phyloP scores from a whole-genome alignment of 345 rosid genomes.

The Lagerstroemia speciosa region DNA sequence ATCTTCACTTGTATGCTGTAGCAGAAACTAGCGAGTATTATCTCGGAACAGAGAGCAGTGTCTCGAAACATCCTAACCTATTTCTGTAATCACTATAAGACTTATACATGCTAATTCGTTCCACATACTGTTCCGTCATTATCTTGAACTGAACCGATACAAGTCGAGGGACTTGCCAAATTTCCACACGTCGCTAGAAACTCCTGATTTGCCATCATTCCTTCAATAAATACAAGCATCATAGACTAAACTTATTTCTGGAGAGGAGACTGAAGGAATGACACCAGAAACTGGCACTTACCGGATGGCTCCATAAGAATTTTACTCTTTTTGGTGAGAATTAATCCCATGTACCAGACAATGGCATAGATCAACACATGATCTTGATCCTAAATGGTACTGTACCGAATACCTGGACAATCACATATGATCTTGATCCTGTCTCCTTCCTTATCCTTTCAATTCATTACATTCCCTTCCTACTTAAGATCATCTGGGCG shows the following conservation, averaged over 20 bases:
- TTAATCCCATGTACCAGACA: no score
- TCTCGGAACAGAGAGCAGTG: no score
- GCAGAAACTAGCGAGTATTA: not conserved
- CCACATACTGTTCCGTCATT: not conserved
- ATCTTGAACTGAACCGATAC: not conserved
- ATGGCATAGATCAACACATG: no score
- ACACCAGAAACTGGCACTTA: conserved; percentile 27
- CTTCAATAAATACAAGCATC: not conserved
- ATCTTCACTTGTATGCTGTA: not conserved
- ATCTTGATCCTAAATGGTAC: no score
- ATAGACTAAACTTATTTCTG: no score
- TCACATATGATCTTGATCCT: not conserved
- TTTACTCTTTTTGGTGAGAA: conserved; percentile 1
- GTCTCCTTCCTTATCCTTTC: not conserved
- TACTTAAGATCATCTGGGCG: not conserved
- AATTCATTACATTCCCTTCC: not conserved
- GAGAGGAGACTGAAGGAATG: conserved; percentile 41
- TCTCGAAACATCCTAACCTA: not conserved
- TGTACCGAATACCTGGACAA: not conserved
- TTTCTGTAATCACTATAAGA: not conserved
- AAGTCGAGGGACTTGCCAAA: not conserved
- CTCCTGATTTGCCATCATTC: no score
- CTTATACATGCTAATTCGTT: not conserved
- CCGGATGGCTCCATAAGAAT: conserved; percentile 46
- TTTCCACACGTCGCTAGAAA: no score